Conservation (phyloP, 2,329 filamentous ascomycete genomes). For the Lecanicillium sp. region DNA sequence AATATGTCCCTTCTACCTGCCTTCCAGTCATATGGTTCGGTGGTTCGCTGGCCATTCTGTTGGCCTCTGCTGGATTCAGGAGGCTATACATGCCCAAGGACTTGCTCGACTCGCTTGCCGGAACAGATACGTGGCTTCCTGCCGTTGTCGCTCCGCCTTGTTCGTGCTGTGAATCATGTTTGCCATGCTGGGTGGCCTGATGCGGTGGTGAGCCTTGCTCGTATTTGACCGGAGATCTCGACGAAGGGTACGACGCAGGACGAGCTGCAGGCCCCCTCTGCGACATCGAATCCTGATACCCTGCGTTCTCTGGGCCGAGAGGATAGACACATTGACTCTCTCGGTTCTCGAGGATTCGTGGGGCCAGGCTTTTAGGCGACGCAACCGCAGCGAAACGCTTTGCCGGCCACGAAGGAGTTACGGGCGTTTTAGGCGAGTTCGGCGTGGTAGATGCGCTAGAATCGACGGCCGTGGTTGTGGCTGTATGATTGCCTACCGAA, state of each 20-base stretch:
- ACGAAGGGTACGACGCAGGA: conserved; percentile 44
- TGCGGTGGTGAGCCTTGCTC: conserved; percentile 15
- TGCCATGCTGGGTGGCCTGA: conserved; percentile 6
- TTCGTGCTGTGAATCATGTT: conserved; percentile 17
- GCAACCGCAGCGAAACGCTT: conserved; percentile 15
- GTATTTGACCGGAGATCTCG: conserved; percentile 34
- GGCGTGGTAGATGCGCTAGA: conserved; percentile 23
- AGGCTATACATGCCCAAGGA: conserved; percentile 29
- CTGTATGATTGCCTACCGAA: conserved; percentile 16
- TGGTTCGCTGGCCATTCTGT: conserved; percentile 12
- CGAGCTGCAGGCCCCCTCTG: conserved; percentile 50
- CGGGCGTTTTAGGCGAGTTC: conserved; percentile 26
- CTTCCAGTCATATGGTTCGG: no score
- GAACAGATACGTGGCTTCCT: conserved; percentile 15
- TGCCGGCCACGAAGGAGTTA: conserved; percentile 23
- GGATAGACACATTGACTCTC: conserved; percentile 50
- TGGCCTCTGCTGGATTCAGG: conserved; percentile 28
- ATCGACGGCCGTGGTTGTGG: conserved; percentile 20
- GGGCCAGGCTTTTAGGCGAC: conserved; percentile 15
- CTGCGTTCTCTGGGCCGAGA: conserved; percentile 41
- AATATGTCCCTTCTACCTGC: conserved; percentile 12
- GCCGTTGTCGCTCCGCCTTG: conserved; percentile 7
- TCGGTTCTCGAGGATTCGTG: conserved; percentile 13
- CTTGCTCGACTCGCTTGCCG: conserved; percentile 16
- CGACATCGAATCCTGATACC: conserved; percentile 58